A percentile compares a stretch with the other conserved stretches of the same genome.
These are phyloP conservation scores for Simmondsia chinensis DNA, from an alignment of 148 eudicot species.

Conservation along the genomic window DNA sequence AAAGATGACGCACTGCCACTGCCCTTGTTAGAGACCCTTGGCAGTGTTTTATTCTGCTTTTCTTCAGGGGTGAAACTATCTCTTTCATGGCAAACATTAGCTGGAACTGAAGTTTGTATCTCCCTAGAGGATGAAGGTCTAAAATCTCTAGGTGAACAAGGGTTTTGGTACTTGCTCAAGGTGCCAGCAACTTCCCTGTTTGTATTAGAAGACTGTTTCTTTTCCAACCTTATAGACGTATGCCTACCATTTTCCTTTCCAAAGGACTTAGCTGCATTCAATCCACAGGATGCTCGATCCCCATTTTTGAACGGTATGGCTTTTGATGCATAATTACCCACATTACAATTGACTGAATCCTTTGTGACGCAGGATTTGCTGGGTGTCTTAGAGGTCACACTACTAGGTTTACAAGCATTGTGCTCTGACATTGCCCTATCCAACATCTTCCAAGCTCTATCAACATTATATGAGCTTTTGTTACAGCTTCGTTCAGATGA, in stretches of 20 bases:
- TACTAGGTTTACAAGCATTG: constrained; percentile 12
- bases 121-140: constrained; percentile 8
- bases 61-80: constrained; percentile 12
- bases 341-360: constrained; percentile 10
- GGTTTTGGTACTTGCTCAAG: constrained; percentile 8
- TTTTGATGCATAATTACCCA: constrained; percentile 8
- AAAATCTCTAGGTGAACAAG: constrained; percentile 4
- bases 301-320: constrained; percentile 10
- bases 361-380: too few relatives aligned
- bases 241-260: constrained; percentile 9
- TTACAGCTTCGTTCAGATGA: constrained; percentile 2
- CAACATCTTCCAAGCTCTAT: constrained; percentile 84
- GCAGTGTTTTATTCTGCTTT: constrained; percentile 3
- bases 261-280: constrained; percentile 9
- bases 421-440: constrained; percentile 48
- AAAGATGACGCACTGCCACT: constrained; percentile 10
- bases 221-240: constrained; percentile 10
- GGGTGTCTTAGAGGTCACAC: constrained; percentile 12
- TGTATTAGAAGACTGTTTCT: constrained; percentile 7
- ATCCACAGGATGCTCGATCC: constrained; percentile 4
- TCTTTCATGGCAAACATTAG: constrained; percentile 6
- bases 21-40: constrained; percentile 1
- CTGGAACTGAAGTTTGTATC: constrained; percentile 5
- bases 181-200: constrained; percentile 2
- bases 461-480: constrained; percentile 29